Conservation (phyloP, 352 stramenopile genomes). For the Pythium chondricola region DNA sequence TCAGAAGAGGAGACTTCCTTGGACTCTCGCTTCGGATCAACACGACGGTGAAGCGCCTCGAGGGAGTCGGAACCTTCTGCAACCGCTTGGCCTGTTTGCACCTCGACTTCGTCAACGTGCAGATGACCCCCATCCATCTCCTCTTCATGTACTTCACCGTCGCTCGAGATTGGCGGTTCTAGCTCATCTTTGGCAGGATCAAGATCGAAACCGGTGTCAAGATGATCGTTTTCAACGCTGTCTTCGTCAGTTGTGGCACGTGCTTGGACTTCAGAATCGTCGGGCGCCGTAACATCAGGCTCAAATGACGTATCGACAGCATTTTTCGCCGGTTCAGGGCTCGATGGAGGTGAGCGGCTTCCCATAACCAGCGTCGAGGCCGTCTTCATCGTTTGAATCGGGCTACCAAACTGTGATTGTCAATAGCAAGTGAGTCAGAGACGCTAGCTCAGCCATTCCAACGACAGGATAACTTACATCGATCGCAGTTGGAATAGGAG, state of each 20-base stretch:
- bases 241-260: too few species aligned
- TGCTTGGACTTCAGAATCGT: too few species aligned
- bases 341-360: slow-evolving; percentile 1
- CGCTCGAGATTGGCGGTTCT: too few species aligned
- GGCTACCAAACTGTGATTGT: slow-evolving; percentile 14
- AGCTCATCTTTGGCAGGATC: too few species aligned
- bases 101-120: too few species aligned
- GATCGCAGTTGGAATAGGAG: background rate
- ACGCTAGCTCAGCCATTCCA: background rate
- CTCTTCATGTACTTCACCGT: background rate
- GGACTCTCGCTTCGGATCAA: slow-evolving; percentile 12
- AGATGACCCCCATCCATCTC: background rate
- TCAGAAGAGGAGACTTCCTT: too few species aligned
- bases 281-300: background rate
- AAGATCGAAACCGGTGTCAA: too few species aligned
- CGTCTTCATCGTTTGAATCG: slow-evolving; percentile 19
- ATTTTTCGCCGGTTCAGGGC: slow-evolving; percentile 1
- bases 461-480: slow-evolving; percentile 8
- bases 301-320: slow-evolving; percentile 1
- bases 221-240: too few species aligned
- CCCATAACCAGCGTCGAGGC: slow-evolving; percentile 7
- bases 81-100: too few species aligned
- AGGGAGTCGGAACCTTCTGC: slow-evolving; percentile 12
- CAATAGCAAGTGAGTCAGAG: background rate
- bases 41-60: slow-evolving; percentile 14